A percentile compares a stretch with the other conserved stretches of the same genome.
Evolutionary conservation across 441 rosid genomes (phyloP).

Genomic region (Adansonia gregorii): DNA sequence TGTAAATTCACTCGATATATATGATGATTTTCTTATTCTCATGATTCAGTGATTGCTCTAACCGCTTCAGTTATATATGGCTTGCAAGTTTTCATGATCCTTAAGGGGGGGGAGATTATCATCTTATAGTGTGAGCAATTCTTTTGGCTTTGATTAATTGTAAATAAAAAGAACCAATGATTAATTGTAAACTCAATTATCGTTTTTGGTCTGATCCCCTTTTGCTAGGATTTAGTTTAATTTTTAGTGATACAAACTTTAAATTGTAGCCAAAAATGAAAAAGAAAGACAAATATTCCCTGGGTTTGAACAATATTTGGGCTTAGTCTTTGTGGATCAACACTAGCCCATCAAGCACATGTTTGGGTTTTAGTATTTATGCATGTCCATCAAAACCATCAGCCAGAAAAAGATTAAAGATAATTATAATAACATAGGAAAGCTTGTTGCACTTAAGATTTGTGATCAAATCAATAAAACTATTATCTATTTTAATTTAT

Average conservation of each 20-base stretch:
- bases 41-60: not conserved
- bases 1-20: not conserved
- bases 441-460: too few species aligned
- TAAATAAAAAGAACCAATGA: not conserved
- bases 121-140: not conserved
- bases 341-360: too few species aligned
- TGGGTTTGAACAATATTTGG: too few species aligned
- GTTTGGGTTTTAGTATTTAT: too few species aligned
- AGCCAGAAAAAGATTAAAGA: too few species aligned
- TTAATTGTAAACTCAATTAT: not conserved
- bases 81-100: constrained; percentile 2
- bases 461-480: too few species aligned
- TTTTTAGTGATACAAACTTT: not conserved
- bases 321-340: too few species aligned
- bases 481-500: too few species aligned
- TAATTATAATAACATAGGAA: too few species aligned
- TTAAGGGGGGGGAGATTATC: not conserved
- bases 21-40: too few species aligned
- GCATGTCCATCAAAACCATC: too few species aligned
- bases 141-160: not conserved
- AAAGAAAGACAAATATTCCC: not conserved
- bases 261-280: not conserved
- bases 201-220: not conserved
- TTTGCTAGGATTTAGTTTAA: not conserved
- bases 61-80: not conserved